Conservation (phyloP, 78 protist species). For the Polysphondylium violaceum region DNA sequence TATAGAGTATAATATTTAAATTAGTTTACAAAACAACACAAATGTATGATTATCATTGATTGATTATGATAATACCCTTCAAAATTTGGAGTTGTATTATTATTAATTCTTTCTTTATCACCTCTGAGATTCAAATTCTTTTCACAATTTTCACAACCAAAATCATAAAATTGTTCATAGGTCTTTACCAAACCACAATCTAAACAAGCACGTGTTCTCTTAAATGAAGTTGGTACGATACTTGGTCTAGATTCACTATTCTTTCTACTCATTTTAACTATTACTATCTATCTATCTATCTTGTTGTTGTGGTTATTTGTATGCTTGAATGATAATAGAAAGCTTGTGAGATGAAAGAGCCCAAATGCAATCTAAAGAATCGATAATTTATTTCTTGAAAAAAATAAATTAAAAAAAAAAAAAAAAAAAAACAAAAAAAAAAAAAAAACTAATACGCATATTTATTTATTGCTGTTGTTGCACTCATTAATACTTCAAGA, state of each 20-base stretch:
- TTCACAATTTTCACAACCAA: slow-evolving; percentile 71
- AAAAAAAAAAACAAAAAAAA: not conserved
- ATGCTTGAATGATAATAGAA: not conserved
- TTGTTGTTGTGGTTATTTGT: not conserved
- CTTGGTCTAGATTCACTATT: not conserved
- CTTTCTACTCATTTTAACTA: not conserved
- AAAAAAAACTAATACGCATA: not conserved
- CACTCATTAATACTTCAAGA: not conserved
- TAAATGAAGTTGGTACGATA: slow-evolving; percentile 47
- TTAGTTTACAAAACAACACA: not conserved
- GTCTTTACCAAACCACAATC: slow-evolving; percentile 56
- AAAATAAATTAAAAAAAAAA: slow-evolving; percentile 6
- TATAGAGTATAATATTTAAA: not conserved
- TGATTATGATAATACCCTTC: slow-evolving; percentile 41
- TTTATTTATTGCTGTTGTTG: not conserved
- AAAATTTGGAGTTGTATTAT: slow-evolving; percentile 44
- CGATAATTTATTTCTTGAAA: not conserved
- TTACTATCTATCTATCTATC: not conserved
- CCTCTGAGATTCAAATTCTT: not conserved
- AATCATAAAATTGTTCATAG: slow-evolving; percentile 30
- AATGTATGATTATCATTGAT: not conserved
- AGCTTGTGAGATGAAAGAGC: not conserved
- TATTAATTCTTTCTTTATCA: not conserved
- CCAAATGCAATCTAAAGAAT: not conserved
- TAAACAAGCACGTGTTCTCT: slow-evolving; percentile 41